phyloP scores from a whole-genome alignment of 306 rosid species.

The Lablab purpureus region DNA sequence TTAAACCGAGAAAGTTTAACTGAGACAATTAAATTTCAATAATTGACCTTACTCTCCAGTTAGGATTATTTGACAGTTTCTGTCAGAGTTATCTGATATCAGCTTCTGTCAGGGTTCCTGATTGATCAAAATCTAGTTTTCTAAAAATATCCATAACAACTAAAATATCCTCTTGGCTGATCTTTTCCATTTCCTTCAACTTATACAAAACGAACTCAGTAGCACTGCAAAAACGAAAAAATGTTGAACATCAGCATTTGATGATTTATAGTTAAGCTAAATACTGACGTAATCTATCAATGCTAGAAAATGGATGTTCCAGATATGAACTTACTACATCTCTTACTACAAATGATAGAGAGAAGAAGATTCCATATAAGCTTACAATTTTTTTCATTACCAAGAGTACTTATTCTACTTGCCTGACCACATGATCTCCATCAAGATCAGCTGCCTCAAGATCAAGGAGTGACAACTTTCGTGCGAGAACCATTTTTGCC shows the following conservation, averaged over 20 bases:
- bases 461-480: constrained; percentile 62
- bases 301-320: not conserved
- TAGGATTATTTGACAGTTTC: constrained; percentile 22
- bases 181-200: constrained; percentile 92
- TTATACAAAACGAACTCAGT: constrained; percentile 79
- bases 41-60: too few relatives aligned
- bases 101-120: constrained; percentile 77
- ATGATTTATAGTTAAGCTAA: not conserved
- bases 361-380: not conserved
- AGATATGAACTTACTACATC: not conserved
- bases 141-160: constrained; percentile 66
- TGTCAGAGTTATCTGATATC: constrained; percentile 54
- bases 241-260: not conserved
- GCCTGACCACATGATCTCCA: constrained; percentile 77
- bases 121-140: constrained; percentile 67
- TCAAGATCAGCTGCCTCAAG: constrained; percentile 92
- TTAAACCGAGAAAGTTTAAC: too few relatives aligned
- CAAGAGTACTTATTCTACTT: not conserved
- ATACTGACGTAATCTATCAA: constrained; percentile 2
- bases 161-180: constrained; percentile 66
- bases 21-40: too few relatives aligned
- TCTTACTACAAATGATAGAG: not conserved
- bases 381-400: not conserved
- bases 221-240: constrained; percentile 51
- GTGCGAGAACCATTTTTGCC: constrained; percentile 61